Evolutionary conservation across 31 red algal species (phyloP), one percentile per base, ranked within the genome.

Genomic region (Odonthalia washingtoniensis): DNA sequence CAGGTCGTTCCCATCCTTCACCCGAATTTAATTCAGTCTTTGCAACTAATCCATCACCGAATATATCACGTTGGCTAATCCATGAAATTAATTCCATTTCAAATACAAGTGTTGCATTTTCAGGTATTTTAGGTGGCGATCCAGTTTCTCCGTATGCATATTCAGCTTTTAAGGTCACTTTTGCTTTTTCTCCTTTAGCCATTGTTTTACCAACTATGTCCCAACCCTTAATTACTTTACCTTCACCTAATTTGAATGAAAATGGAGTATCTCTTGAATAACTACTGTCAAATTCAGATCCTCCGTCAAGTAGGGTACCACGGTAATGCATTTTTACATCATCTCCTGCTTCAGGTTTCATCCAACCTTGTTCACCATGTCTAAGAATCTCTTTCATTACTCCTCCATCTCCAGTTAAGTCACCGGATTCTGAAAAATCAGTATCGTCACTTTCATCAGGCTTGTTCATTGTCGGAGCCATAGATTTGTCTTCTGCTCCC

Each of bases 181-280:
- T 81, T 5, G 85, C 85, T 57, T 81, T 84, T 65, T 91, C 92
- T 4, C 96, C 96, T 41, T 89, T 91, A 3, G 73, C 70, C 96
- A 98, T 98, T 6, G 78, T 88, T 74, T 81, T 78, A 5, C 90
- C 76, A 37, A 85, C 93, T 30, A 87, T 74, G 45, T 98, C 96
- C 96, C 96, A 98, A 18, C 92, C 96, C 73, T 87, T 87, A 41
- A 98, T 98, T 34, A 98, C 96, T 53, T 94, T 90, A 0, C 92
- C 84, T 36, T 86, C 68, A 9, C 94, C 97, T 32, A 99, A 65
- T 68, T 79, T 88, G 87, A 99, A 99, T 36, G 40, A 37, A 68
- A 99, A 99, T 12, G 97, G 97, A 3, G 86, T 83, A 30, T 77
- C 43, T 45, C 97, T 80, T 39, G 94, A 87, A 41, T 90, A 86